Conservation (phyloP, 192 early-diverging fungal genomes). For the Coemansia pectinata region DNA sequence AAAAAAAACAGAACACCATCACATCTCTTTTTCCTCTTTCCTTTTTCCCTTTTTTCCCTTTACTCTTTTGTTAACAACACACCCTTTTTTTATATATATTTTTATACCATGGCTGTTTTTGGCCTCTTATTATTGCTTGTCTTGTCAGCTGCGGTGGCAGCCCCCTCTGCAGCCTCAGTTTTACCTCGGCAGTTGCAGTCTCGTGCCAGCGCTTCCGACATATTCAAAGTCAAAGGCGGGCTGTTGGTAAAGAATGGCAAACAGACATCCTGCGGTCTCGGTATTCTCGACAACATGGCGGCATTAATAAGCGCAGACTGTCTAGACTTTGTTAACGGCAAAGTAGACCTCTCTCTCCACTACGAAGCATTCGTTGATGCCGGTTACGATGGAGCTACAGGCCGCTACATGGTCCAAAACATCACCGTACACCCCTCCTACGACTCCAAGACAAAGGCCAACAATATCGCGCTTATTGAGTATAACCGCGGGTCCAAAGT, state of each 20-base stretch:
- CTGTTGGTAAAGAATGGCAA: slow-evolving; percentile 21
- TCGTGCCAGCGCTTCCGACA: not conserved
- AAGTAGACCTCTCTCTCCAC: not conserved
- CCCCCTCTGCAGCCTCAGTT: not conserved
- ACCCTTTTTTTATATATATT: not conserved
- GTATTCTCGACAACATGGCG: slow-evolving; percentile 20
- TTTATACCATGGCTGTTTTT: not conserved
- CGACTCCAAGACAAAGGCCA: slow-evolving; percentile 20
- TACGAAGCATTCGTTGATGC: slow-evolving; percentile 20
- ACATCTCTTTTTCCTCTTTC: not conserved
- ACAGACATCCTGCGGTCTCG: slow-evolving; percentile 26
- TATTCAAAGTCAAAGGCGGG: slow-evolving; percentile 19
- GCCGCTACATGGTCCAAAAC: not conserved
- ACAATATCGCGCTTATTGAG: slow-evolving; percentile 30
- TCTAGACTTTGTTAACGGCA: slow-evolving; percentile 8
- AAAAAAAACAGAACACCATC: not conserved
- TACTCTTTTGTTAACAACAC: not conserved
- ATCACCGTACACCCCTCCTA: slow-evolving; percentile 33
- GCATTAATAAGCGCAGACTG: slow-evolving; percentile 35
- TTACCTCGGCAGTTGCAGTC: not conserved
- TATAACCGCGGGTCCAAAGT: slow-evolving; percentile 7
- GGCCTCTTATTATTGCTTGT: not conserved
- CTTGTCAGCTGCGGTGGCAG: not conserved
- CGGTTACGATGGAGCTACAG: not conserved
- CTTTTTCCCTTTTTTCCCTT: not conserved